phyloP scores from a whole-genome alignment of 805 yeast genomes.

The Suhomyces tanzawaensis region DNA sequence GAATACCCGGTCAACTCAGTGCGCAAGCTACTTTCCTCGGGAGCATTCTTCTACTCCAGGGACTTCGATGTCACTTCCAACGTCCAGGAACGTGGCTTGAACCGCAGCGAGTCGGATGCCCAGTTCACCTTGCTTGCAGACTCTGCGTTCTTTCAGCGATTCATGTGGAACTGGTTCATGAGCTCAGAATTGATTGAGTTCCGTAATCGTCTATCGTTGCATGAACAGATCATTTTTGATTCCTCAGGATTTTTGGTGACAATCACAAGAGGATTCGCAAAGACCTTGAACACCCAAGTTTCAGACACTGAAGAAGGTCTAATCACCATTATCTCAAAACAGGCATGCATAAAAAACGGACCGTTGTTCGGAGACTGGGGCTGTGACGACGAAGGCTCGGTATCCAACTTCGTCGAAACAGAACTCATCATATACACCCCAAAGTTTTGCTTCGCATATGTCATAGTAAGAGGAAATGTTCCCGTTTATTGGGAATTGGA shows the following conservation, averaged over 20 bases:
- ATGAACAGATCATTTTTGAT: constrained; percentile 44
- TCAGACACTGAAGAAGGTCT: constrained; percentile 33
- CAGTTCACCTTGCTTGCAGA: constrained; percentile 29
- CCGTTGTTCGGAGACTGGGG: constrained; percentile 57
- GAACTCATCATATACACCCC: constrained; percentile 47
- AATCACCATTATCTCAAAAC: constrained; percentile 51
- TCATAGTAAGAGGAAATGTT: constrained; percentile 50
- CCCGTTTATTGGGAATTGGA: constrained; percentile 57
- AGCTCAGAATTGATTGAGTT: constrained; percentile 45
- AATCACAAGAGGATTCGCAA: constrained; percentile 52
- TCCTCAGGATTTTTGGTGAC: constrained; percentile 45
- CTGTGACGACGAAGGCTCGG: constrained; percentile 55
- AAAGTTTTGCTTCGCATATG: constrained; percentile 42
- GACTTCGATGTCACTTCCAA: constrained; percentile 46
- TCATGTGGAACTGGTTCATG: constrained; percentile 53
- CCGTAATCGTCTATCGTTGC: constrained; percentile 39
- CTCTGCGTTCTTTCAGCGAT: constrained; percentile 42
- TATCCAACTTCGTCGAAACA: constrained; percentile 50
- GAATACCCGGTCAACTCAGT: constrained; percentile 46
- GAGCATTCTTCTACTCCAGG: constrained; percentile 48
- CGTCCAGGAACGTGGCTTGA: constrained; percentile 44
- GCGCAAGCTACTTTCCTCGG: constrained; percentile 42
- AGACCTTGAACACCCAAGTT: constrained; percentile 37
- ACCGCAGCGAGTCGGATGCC: constrained; percentile 6
- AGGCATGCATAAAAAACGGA: constrained; percentile 47